Evolutionary conservation across 495 filamentous ascomycete genomes (phyloP).

Genomic region (Penicillium silybi): DNA sequence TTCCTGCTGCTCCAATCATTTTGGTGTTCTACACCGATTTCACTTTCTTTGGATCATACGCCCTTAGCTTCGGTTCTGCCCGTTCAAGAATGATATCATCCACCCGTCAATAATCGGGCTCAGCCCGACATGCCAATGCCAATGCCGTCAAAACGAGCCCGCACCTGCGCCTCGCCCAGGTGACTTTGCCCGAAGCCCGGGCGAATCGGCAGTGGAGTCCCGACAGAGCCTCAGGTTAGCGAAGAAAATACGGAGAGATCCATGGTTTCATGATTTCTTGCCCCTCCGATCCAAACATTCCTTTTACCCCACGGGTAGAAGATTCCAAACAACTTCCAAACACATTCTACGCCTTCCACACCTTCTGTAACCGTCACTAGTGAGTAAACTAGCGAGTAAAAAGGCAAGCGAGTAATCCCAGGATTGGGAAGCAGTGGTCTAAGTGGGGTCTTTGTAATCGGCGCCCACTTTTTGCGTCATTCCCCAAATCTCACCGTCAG

Average conservation of each 20-base stretch:
- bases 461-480: slow-evolving; percentile 20
- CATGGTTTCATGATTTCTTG: not conserved
- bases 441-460: slow-evolving; percentile 9
- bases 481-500: not conserved
- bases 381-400: not conserved
- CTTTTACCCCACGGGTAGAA: not conserved
- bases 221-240: not conserved
- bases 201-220: not conserved
- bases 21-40: too few relatives aligned
- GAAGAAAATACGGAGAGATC: not conserved
- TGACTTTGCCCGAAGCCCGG: not conserved
- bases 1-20: not conserved
- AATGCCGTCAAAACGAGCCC: too few relatives aligned
- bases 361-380: not conserved
- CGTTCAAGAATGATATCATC: not conserved
- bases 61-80: too few relatives aligned
- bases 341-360: not conserved
- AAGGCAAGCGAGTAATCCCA: too few relatives aligned
- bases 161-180: not conserved
- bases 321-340: not conserved
- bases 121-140: not conserved
- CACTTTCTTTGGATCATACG: too few relatives aligned
- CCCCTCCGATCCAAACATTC: not conserved
- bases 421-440: not conserved
- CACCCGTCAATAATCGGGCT: not conserved